These are phyloP conservation scores for Annulohypoxylon bovei DNA, from an alignment of 495 filamentous ascomycete species.

Conservation along the genomic window DNA sequence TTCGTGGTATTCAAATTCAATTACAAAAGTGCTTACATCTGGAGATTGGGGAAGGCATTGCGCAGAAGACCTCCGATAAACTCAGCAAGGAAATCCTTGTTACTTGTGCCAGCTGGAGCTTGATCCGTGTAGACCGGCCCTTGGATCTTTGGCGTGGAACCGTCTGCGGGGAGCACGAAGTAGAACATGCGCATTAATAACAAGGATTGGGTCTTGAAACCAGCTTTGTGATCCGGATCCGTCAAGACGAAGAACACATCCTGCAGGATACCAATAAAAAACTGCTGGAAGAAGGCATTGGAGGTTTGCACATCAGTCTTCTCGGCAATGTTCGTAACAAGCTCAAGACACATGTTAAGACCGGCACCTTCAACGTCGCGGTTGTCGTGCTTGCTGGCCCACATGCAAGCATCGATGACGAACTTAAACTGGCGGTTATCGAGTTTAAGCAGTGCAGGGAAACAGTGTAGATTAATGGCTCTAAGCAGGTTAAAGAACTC, in stretches of 20 bases:
- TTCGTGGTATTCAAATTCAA: not conserved
- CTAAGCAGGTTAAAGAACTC: slow-evolving; percentile 97
- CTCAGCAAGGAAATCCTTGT: slow-evolving; percentile 86
- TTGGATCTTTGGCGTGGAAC: slow-evolving; percentile 79
- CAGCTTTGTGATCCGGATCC: slow-evolving; percentile 97
- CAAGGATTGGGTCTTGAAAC: slow-evolving; percentile 96
- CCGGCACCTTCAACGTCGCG: slow-evolving; percentile 96
- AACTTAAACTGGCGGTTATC: slow-evolving; percentile 98
- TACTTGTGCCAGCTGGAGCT: slow-evolving; percentile 80
- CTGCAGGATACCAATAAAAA: slow-evolving; percentile 93
- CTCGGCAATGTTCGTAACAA: slow-evolving; percentile 97
- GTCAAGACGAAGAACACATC: slow-evolving; percentile 99
- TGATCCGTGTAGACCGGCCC: slow-evolving; percentile 88
- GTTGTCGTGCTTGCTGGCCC: slow-evolving; percentile 99
- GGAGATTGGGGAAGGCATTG: slow-evolving; percentile 92
- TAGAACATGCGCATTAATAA: slow-evolving; percentile 96
- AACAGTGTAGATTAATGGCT: slow-evolving; percentile 96
- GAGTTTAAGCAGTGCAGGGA: slow-evolving; percentile 91
- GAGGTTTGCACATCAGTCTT: slow-evolving; percentile 83
- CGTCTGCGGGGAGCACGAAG: slow-evolving; percentile 74
- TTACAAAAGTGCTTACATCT: slow-evolving; percentile 73
- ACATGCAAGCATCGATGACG: slow-evolving; percentile 99
- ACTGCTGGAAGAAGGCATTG: slow-evolving; percentile 95
- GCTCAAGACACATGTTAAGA: slow-evolving; percentile 98
- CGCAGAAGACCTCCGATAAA: slow-evolving; percentile 88